phyloP scores from a whole-genome alignment of 805 yeast genomes.

The Dipodascopsis uninucleata region DNA sequence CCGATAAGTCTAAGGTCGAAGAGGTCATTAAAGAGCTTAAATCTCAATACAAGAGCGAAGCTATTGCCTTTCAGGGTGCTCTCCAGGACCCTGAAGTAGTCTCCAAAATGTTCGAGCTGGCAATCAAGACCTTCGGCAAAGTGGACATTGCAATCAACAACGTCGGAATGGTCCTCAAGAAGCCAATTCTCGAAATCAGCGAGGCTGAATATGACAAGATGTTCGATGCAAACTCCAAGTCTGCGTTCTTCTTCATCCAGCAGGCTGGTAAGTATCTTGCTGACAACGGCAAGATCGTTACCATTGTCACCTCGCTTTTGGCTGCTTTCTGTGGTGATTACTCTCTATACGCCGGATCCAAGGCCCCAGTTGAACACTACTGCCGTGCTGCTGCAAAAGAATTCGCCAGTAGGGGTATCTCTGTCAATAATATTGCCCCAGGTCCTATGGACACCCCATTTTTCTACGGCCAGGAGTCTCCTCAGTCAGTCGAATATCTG shows the following conservation, averaged over 20 bases:
- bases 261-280: constrained; percentile 51
- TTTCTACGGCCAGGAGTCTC: constrained; percentile 61
- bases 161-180: constrained; percentile 64
- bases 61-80: constrained; percentile 44
- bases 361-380: constrained; percentile 70
- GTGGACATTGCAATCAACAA: constrained; percentile 65
- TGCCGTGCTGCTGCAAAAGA: constrained; percentile 70
- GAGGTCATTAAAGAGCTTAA: constrained; percentile 40
- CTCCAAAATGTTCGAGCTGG: constrained; percentile 45
- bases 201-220: constrained; percentile 53
- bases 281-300: constrained; percentile 52
- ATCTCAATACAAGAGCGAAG: constrained; percentile 41
- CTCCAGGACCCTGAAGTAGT: constrained; percentile 44
- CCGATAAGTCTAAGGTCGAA: constrained; percentile 36
- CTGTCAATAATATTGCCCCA: constrained; percentile 71
- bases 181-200: constrained; percentile 51
- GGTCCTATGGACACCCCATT: constrained; percentile 70
- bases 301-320: constrained; percentile 58
- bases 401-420: constrained; percentile 64
- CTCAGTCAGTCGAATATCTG: constrained; percentile 51
- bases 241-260: constrained; percentile 59
- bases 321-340: constrained; percentile 63
- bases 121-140: constrained; percentile 45
- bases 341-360: constrained; percentile 69
- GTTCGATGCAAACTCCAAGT: constrained; percentile 53